Conservation (phyloP, 768 basidiomycete genomes). For the Russula emetica region DNA sequence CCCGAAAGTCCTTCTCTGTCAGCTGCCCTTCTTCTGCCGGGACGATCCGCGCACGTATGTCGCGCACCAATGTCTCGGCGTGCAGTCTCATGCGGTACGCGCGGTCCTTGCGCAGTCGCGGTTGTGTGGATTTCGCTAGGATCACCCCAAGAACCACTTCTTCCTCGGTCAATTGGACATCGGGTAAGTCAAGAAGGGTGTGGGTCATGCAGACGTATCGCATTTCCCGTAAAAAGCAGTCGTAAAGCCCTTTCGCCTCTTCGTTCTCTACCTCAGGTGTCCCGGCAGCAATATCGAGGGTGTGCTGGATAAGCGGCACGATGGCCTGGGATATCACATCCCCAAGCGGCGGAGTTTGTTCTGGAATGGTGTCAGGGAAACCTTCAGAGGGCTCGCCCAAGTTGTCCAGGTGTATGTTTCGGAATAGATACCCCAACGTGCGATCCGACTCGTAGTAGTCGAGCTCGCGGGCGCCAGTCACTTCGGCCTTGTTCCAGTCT, state of each 20-base stretch:
- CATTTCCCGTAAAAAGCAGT: conserved; percentile 59
- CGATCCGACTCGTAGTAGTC: conserved; percentile 70
- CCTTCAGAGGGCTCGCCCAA: conserved; percentile 30
- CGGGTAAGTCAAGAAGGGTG: conserved; percentile 54
- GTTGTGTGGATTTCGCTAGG: conserved; percentile 61
- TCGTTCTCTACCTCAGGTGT: conserved; percentile 34
- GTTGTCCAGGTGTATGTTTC: conserved; percentile 49
- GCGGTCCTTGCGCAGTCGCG: conserved; percentile 54
- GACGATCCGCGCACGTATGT: conserved; percentile 36
- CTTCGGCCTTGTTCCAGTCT: conserved; percentile 60
- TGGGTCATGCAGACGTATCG: conserved; percentile 66
- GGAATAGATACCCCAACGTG: conserved; percentile 69
- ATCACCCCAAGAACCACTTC: conserved; percentile 78
- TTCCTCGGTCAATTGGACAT: conserved; percentile 56
- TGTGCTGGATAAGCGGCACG: conserved; percentile 13
- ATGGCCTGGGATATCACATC: conserved; percentile 18
- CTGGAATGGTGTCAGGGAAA: background rate
- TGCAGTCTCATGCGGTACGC: conserved; percentile 62
- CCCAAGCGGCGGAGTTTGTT: background rate
- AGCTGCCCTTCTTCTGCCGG: too few species aligned
- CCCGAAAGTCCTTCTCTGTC: background rate
- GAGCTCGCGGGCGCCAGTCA: conserved; percentile 43
- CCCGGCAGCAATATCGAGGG: conserved; percentile 36
- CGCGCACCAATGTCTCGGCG: conserved; percentile 48
- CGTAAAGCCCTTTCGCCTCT: conserved; percentile 37